Evolutionary conservation across 2,329 filamentous ascomycete genomes (phyloP), one percentile per base, ranked within the genome.

Genomic region (Fusarium tjaetaba): DNA sequence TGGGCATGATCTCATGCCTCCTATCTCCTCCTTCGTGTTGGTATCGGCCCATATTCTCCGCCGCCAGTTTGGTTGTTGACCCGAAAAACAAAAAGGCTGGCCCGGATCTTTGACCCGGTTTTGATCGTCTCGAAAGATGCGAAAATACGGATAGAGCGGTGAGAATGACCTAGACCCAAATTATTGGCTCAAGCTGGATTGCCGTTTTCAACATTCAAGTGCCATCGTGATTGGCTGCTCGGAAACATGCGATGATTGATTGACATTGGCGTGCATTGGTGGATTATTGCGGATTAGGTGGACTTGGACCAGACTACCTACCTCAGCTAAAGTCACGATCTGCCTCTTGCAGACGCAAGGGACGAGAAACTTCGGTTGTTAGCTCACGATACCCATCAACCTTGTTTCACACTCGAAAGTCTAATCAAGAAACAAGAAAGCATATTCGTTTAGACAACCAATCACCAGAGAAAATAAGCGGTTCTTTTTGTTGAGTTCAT

Each of bases 161-260:
- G 71, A 73, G 69, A 69, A 63, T 42, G 49, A 48, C 62, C 28
- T 43, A 41, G 32, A 49, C 34, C 32, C 43, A 24, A 48, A 20
- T 24, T 45, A 45, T 61, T 56, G 52, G 62, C 56, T 43, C 36
- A 58, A 52, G 48, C 30, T 56, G 38, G 26, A 74, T 77, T 77
- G 59, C 75, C 75, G 63, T 72, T 77, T 77, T 76, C 53, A 76
- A 74, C 43, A 52, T 39, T 30, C 22, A 46, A 53, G 68, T 59
- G 32, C 26, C 43, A 39, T 60, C 46, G 56, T 73, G 59, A 77
- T 77, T 77, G 75, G 75, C 46, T 65, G 51, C n/a, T 36, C 52
- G 43, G 32, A 60, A 51, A 55, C 48, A 48, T 57, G 65, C 53
- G 63, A 72, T 71, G 24, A 42, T 66, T 63, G 26, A 52, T 68